Conservation (phyloP, 257 asterid genomes). For the Jaltomata sinuosa region DNA sequence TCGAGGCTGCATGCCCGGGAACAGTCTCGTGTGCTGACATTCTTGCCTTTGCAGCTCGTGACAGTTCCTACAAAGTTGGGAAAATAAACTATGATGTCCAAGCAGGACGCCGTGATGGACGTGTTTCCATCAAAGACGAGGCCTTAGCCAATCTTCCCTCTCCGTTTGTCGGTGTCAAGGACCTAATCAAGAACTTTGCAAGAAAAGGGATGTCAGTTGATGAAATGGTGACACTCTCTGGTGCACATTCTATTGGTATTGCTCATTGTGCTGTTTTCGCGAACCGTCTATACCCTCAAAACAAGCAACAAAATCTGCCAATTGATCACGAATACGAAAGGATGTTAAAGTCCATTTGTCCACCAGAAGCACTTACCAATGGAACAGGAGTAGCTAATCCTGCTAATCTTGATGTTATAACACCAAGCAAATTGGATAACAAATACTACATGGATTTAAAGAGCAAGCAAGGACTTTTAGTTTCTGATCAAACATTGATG, state of each 20-base stretch:
- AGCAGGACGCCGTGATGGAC: constrained; percentile 52
- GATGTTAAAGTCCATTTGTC: constrained; percentile 31
- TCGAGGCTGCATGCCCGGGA: constrained; percentile 37
- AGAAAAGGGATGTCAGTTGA: constrained; percentile 48
- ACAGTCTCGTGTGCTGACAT: constrained; percentile 57
- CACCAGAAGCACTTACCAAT: constrained; percentile 21
- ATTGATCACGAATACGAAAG: constrained; percentile 19
- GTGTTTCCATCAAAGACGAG: constrained; percentile 24
- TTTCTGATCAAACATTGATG: constrained; percentile 36
- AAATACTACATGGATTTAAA: constrained; percentile 30
- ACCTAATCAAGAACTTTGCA: constrained; percentile 28
- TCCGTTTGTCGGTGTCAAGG: constrained; percentile 34
- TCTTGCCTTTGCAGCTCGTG: constrained; percentile 62
- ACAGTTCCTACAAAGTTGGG: constrained; percentile 36
- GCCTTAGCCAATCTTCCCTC: constrained; percentile 32
- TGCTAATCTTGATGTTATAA: constrained; percentile 19
- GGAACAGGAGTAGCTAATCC: constrained; percentile 9
- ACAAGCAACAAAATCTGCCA: constrained; percentile 23
- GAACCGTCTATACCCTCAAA: constrained; percentile 27
- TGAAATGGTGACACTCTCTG: constrained; percentile 67
- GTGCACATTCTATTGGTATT: constrained; percentile 54
- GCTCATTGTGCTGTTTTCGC: constrained; percentile 37
- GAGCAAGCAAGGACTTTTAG: constrained; percentile 23
- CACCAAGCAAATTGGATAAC: constrained; percentile 35
- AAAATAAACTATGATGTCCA: constrained; percentile 32